Evolutionary conservation across 805 yeast species (phyloP).

Genomic region (Metschnikowia orientalis): DNA sequence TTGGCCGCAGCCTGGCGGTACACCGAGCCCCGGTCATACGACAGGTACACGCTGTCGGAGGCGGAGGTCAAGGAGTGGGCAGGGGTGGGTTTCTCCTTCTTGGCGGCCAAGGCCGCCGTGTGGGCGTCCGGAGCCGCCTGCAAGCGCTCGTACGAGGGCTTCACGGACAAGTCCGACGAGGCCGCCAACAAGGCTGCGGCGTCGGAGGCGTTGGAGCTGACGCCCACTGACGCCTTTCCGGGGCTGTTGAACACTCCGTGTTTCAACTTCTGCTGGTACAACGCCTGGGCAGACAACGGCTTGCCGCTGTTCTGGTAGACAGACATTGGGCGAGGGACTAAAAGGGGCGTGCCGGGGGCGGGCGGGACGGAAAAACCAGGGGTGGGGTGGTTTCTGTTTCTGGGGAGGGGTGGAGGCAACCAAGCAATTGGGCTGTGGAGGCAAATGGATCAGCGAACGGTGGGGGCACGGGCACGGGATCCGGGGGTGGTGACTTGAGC

Average conservation of each 20-base stretch:
- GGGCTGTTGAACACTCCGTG: slow-evolving; percentile 60
- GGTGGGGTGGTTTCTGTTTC: background rate
- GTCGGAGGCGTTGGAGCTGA: slow-evolving; percentile 62
- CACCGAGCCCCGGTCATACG: slow-evolving; percentile 27
- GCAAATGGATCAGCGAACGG: background rate
- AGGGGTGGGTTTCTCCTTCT: slow-evolving; percentile 24
- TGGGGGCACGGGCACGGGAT: slow-evolving; percentile 1
- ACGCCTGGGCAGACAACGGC: slow-evolving; percentile 69
- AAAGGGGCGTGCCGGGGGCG: background rate
- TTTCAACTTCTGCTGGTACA: slow-evolving; percentile 67
- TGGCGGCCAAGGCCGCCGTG: slow-evolving; percentile 53
- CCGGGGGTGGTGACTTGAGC: no score
- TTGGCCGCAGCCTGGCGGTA: slow-evolving; percentile 33
- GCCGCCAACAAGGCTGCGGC: slow-evolving; percentile 76
- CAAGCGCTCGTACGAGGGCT: slow-evolving; percentile 54
- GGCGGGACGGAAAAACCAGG: background rate
- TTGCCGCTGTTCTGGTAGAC: slow-evolving; percentile 68
- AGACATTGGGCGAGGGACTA: slow-evolving; percentile 28
- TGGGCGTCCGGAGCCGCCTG: slow-evolving; percentile 59
- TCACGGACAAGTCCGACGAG: slow-evolving; percentile 56
- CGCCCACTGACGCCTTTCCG: slow-evolving; percentile 51
- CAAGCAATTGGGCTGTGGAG: background rate
- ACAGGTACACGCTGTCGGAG: slow-evolving; percentile 32
- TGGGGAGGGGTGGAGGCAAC: background rate
- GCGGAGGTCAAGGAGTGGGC: slow-evolving; percentile 6